These are phyloP conservation scores for Ricinus communis DNA, from an alignment of 345 rosid genomes.

Conservation along the genomic window DNA sequence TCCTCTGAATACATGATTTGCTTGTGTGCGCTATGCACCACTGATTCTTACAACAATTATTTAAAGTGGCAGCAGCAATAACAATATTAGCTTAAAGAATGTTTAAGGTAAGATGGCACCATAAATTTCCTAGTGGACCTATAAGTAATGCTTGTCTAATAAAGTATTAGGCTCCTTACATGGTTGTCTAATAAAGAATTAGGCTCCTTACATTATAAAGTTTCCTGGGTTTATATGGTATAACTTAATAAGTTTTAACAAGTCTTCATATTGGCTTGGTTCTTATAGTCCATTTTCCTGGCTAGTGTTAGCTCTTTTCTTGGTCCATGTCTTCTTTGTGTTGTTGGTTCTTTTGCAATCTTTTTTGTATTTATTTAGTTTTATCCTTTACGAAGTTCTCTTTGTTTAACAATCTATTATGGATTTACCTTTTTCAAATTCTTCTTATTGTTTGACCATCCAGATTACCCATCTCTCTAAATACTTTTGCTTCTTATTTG, in stretches of 20 bases:
- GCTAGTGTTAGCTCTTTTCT: neutral
- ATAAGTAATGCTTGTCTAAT: too few species aligned
- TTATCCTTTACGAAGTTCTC: neutral
- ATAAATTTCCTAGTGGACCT: neutral
- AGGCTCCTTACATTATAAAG: neutral
- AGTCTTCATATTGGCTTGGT: neutral
- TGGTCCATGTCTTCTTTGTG: neutral
- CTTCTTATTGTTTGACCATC: neutral
- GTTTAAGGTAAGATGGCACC: too few species aligned
- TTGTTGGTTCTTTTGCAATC: constrained; percentile 2
- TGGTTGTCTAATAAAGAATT: too few species aligned
- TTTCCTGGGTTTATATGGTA: neutral
- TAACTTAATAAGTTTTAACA: neutral
- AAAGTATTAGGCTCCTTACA: too few species aligned
- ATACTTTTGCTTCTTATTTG: neutral
- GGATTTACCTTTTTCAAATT: neutral
- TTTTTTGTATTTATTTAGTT: neutral
- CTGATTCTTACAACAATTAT: neutral
- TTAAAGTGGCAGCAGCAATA: neutral
- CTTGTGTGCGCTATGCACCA: neutral
- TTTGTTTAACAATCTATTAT: neutral
- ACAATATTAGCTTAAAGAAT: neutral
- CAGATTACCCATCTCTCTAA: neutral
- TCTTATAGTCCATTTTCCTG: too few species aligned
- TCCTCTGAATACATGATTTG: neutral